These are phyloP conservation scores for Geotrichum cucujoidarum DNA, from an alignment of 1,139 yeast genomes.

Conservation along the genomic window DNA sequence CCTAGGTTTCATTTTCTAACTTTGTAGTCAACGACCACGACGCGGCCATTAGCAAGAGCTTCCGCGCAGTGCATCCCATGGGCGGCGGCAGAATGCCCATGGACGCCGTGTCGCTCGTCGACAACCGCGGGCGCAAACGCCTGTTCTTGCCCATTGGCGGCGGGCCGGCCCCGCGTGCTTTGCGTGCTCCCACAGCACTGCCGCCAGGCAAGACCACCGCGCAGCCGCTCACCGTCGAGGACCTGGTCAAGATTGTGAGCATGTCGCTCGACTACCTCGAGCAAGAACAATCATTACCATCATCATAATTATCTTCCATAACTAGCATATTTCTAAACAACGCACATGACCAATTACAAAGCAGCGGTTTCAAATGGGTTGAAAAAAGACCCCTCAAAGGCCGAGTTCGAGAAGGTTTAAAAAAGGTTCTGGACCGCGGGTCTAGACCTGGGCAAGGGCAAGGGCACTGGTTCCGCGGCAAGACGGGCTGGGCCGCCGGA, in stretches of 20 bases:
- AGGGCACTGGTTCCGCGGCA: no score
- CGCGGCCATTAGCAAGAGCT: slow-evolving; percentile 1
- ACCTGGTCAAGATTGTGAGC: background rate
- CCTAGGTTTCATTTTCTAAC: background rate
- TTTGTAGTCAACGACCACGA: slow-evolving; percentile 11
- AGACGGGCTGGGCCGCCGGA: no score
- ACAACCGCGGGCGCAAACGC: slow-evolving; percentile 7
- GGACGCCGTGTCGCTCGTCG: slow-evolving; percentile 15
- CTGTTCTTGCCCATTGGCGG: slow-evolving; percentile 16
- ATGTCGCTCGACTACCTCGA: background rate
- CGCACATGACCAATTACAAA: no score
- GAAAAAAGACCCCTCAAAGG: no score
- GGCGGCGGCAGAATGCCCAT: slow-evolving; percentile 16
- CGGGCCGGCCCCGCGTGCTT: no score
- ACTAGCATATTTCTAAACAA: no score
- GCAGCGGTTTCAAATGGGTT: no score
- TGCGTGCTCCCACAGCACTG: background rate
- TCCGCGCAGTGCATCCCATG: slow-evolving; percentile 16
- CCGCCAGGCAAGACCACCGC: background rate
- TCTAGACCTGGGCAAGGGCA: no score
- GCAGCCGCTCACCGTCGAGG: background rate
- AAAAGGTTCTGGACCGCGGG: no score
- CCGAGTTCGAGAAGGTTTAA: no score
- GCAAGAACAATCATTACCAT: no score
- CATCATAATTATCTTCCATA: no score